Evolutionary conservation across 140 eudicot species (phyloP).

Genomic region (Anethum foeniculum): DNA sequence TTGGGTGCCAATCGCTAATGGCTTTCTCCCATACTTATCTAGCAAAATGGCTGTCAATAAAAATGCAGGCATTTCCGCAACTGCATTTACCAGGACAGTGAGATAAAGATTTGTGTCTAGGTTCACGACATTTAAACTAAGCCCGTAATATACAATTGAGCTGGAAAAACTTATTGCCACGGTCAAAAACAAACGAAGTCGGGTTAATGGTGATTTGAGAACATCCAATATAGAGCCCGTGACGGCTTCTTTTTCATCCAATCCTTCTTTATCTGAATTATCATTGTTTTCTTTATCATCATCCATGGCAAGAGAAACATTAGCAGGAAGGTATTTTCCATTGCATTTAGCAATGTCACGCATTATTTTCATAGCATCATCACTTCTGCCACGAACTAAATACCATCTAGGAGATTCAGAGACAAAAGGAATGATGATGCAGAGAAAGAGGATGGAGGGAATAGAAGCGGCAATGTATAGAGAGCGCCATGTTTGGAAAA

Average conservation of each 20-base stretch:
- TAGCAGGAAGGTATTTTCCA: slow-evolving; percentile 41
- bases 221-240: slow-evolving; percentile 57
- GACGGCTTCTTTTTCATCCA: slow-evolving; percentile 20
- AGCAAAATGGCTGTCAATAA: slow-evolving; percentile 55
- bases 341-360: slow-evolving; percentile 41
- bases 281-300: slow-evolving; percentile 21
- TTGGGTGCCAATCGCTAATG: slow-evolving; percentile 62
- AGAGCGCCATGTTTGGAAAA: slow-evolving; percentile 62
- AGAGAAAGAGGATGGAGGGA: slow-evolving; percentile 62
- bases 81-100: slow-evolving; percentile 54
- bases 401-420: slow-evolving; percentile 94
- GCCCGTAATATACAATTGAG: slow-evolving; percentile 67
- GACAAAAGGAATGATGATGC: slow-evolving; percentile 56
- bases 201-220: slow-evolving; percentile 40
- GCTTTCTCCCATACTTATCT: slow-evolving; percentile 68
- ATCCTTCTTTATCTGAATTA: slow-evolving; percentile 6
- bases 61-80: slow-evolving; percentile 77
- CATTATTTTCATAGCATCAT: slow-evolving; percentile 62
- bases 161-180: slow-evolving; percentile 52
- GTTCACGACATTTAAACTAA: slow-evolving; percentile 68
- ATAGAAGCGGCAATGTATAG: slow-evolving; percentile 68
- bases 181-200: slow-evolving; percentile 47
- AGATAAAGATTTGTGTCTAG: slow-evolving; percentile 67
- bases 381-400: slow-evolving; percentile 51
- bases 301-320: slow-evolving; percentile 47